Conservation (phyloP, 202 grass and related monocot genomes). For the Sporobolus alterniflorus region DNA sequence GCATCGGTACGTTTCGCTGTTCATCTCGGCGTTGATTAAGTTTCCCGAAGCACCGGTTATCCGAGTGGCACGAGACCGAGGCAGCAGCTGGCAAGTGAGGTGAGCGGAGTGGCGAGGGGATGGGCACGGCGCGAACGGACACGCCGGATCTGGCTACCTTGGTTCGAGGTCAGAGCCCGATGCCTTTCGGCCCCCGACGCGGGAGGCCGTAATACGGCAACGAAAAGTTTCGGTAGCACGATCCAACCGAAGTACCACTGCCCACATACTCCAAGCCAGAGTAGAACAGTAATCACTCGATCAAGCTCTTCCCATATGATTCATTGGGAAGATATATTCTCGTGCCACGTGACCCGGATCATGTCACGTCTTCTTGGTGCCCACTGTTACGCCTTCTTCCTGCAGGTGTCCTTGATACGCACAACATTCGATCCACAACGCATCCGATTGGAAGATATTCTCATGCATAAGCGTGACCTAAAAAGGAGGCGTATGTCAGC, state of each 20-base stretch:
- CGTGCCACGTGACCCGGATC: neutral
- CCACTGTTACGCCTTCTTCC: neutral
- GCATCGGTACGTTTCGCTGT: slow-evolving; percentile 5
- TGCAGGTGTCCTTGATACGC: neutral
- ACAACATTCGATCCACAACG: neutral
- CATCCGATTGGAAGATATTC: neutral
- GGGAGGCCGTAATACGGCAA: no score
- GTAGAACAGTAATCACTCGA: neutral
- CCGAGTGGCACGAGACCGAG: neutral
- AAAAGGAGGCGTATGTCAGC: neutral
- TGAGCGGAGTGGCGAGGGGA: neutral
- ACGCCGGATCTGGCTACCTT: slow-evolving; percentile 31
- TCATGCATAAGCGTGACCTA: neutral
- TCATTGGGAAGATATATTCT: neutral
- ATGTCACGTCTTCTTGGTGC: neutral
- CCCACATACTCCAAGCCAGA: neutral
- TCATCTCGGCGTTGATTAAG: slow-evolving; percentile 13
- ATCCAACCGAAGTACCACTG: no score
- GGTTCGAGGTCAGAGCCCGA: no score
- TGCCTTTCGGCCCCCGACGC: no score
- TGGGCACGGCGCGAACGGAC: slow-evolving; percentile 14
- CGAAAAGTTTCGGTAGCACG: no score
- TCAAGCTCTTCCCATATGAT: neutral
- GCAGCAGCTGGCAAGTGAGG: neutral
- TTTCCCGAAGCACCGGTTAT: neutral